These are phyloP conservation scores for Calonectria pteridis DNA, from an alignment of 2,329 filamentous ascomycete genomes.

Conservation along the genomic window DNA sequence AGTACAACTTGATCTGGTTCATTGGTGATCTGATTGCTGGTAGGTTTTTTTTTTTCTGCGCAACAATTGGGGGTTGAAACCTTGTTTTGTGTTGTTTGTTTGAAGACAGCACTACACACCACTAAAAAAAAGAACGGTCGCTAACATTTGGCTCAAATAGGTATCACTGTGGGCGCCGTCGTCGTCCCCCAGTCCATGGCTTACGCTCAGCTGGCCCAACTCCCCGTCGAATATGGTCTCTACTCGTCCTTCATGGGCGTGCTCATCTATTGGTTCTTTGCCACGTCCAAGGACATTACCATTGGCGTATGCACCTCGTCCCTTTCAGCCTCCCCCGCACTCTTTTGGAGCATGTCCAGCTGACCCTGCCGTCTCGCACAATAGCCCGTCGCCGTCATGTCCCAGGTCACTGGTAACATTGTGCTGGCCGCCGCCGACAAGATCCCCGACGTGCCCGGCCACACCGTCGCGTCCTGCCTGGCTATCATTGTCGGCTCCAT, in stretches of 20 bases:
- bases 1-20: conserved; percentile 63
- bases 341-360: background rate
- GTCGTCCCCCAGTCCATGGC: conserved; percentile 69
- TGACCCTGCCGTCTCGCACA: conserved; percentile 35
- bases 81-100: background rate
- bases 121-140: conserved; percentile 20
- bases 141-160: conserved; percentile 43
- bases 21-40: conserved; percentile 61
- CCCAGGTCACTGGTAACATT: conserved; percentile 63
- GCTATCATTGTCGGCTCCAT: conserved; percentile 62
- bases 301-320: conserved; percentile 74
- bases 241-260: conserved; percentile 95
- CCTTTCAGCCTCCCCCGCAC: background rate
- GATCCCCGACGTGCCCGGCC: conserved; percentile 55
- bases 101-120: background rate
- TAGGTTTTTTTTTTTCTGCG: conserved; percentile 33
- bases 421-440: conserved; percentile 54
- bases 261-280: conserved; percentile 96
- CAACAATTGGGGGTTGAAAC: background rate
- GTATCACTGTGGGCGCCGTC: conserved; percentile 63
- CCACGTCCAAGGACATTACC: conserved; percentile 92
- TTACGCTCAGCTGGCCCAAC: conserved; percentile 62
- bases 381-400: conserved; percentile 68
- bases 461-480: conserved; percentile 61
- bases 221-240: conserved; percentile 63